These are phyloP conservation scores for Salix suchowensis DNA, from an alignment of 345 rosid species.

Conservation along the genomic window DNA sequence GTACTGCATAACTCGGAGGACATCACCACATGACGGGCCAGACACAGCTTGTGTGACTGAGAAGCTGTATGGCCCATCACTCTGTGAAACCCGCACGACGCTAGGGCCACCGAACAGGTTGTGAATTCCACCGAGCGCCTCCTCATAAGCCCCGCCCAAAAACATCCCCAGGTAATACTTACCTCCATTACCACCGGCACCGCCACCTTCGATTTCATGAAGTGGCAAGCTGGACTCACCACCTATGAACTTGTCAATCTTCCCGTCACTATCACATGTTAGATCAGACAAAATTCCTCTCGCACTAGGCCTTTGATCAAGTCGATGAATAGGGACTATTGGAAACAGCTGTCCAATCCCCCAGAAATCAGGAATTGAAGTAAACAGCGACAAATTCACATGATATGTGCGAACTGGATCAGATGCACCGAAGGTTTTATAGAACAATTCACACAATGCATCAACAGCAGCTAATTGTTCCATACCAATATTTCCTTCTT, in stretches of 20 bases:
- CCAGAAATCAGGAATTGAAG: constrained; percentile 98
- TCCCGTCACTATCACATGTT: constrained; percentile 95
- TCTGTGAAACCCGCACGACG: constrained; percentile 74
- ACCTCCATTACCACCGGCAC: constrained; percentile 26
- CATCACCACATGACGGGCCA: constrained; percentile 82
- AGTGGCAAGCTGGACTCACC: constrained; percentile 82
- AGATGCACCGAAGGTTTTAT: constrained; percentile 45
- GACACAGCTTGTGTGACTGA: constrained; percentile 78
- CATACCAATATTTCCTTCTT: constrained; percentile 68
- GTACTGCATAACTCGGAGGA: constrained; percentile 90
- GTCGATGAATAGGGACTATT: constrained; percentile 76
- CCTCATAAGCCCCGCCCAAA: constrained; percentile 97
- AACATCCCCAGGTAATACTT: constrained; percentile 93
- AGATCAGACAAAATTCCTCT: constrained; percentile 80
- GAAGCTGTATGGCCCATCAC: constrained; percentile 90
- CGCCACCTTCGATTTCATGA: constrained; percentile 55
- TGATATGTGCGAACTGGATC: constrained; percentile 65
- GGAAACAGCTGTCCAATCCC: constrained; percentile 91
- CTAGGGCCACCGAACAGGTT: constrained; percentile 96
- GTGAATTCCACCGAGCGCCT: constrained; percentile 96
- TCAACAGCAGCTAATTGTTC: constrained; percentile 86
- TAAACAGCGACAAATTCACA: constrained; percentile 79
- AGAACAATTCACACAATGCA: constrained; percentile 68
- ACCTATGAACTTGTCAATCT: constrained; percentile 80
- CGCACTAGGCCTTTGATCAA: constrained; percentile 63